Conservation (phyloP, 2,329 filamentous ascomycete species). For the Ascochyta koolunga region DNA sequence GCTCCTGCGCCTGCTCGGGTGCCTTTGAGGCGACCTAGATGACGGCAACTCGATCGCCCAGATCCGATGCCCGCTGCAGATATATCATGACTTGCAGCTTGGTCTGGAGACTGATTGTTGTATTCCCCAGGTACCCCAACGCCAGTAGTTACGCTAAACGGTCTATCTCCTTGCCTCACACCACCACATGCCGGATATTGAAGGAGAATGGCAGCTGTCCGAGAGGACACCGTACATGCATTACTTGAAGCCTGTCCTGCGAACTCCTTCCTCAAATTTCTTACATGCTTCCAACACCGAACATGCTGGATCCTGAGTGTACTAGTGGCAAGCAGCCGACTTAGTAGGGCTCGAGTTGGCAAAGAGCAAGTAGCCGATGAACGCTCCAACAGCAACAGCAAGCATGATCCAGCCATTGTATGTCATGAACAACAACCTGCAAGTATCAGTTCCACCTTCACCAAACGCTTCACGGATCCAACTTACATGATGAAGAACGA, state of each 20-base stretch:
- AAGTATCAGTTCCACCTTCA: slow-evolving; percentile 19
- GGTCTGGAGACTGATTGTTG: not conserved
- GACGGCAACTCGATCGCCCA: not conserved
- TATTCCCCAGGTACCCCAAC: not conserved
- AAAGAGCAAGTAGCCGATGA: slow-evolving; percentile 85
- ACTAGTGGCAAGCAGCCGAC: slow-evolving; percentile 86
- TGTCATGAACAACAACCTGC: slow-evolving; percentile 99
- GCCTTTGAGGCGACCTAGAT: slow-evolving; percentile 11
- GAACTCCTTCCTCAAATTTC: not conserved
- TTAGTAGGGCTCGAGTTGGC: slow-evolving; percentile 73
- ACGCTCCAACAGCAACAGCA: slow-evolving; percentile 85
- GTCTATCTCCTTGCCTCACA: slow-evolving; percentile 6
- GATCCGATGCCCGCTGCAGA: not conserved
- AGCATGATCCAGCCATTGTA: slow-evolving; percentile 99
- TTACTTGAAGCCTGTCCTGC: not conserved
- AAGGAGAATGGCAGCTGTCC: not conserved
- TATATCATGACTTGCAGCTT: not conserved
- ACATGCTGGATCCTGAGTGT: not conserved
- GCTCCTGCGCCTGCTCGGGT: slow-evolving; percentile 10
- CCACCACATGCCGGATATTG: slow-evolving; percentile 7
- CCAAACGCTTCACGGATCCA: not conserved
- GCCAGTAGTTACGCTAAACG: not conserved
- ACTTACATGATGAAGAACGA: slow-evolving; percentile 99
- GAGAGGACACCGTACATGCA: slow-evolving; percentile 7
- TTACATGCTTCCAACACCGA: not conserved